phyloP scores from a whole-genome alignment of 805 yeast species.

The Ogataea ganodermae region DNA sequence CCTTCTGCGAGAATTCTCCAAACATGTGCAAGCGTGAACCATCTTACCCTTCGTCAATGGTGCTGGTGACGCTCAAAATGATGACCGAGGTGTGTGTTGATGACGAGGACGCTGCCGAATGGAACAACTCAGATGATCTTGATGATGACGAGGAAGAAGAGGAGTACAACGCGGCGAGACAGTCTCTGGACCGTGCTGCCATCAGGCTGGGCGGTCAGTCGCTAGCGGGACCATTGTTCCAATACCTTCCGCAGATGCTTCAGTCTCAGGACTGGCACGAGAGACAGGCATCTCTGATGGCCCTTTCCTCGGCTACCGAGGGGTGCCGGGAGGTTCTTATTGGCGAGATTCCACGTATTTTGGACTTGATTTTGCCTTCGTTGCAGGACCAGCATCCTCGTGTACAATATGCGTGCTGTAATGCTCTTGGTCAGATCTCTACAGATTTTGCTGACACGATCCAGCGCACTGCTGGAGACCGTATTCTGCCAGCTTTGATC shows the following conservation, averaged over 20 bases:
- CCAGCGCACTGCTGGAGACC: slow-evolving; percentile 76
- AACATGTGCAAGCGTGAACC: slow-evolving; percentile 87
- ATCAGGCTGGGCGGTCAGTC: slow-evolving; percentile 80
- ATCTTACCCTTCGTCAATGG: slow-evolving; percentile 68
- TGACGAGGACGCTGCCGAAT: slow-evolving; percentile 72
- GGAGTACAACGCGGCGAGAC: slow-evolving; percentile 90
- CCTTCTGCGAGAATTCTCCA: slow-evolving; percentile 92
- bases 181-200: slow-evolving; percentile 89
- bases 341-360: slow-evolving; percentile 73
- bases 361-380: slow-evolving; percentile 85
- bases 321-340: slow-evolving; percentile 92
- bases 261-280: slow-evolving; percentile 83
- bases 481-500: slow-evolving; percentile 85
- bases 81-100: slow-evolving; percentile 92
- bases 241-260: slow-evolving; percentile 82
- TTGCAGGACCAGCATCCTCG: slow-evolving; percentile 86
- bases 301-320: slow-evolving; percentile 93
- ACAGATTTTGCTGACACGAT: slow-evolving; percentile 92
- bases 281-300: slow-evolving; percentile 96
- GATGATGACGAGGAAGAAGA: slow-evolving; percentile 82
- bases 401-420: slow-evolving; percentile 96
- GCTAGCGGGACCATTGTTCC: slow-evolving; percentile 84
- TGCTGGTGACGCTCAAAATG: slow-evolving; percentile 73
- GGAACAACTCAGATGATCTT: slow-evolving; percentile 79
- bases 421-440: slow-evolving; percentile 94